These are phyloP conservation scores for Xanthoparmelia taractica DNA, from an alignment of 495 filamentous ascomycete genomes.

Conservation along the genomic window DNA sequence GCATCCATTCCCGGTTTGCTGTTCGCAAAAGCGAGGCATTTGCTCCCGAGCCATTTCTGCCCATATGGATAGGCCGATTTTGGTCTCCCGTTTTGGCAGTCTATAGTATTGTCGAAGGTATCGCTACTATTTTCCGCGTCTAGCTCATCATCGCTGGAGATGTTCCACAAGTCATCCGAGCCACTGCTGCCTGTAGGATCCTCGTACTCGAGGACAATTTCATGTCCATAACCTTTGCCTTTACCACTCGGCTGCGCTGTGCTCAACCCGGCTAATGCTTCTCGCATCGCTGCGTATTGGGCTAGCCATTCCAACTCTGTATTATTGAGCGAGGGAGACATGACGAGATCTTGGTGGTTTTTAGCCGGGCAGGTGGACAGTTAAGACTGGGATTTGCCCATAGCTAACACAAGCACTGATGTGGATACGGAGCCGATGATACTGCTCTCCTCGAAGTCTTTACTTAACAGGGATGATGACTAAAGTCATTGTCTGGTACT, in stretches of 20 bases:
- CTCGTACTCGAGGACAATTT: conserved; percentile 48
- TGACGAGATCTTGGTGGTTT: conserved; percentile 1
- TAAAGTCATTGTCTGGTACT: neutral
- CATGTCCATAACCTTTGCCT: conserved; percentile 44
- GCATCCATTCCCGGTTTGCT: conserved; percentile 56
- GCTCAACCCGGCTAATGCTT: conserved; percentile 62
- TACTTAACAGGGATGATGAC: neutral
- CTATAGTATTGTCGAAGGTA: conserved; percentile 35
- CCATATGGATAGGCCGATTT: conserved; percentile 30
- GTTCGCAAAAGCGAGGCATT: conserved; percentile 52
- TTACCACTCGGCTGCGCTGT: conserved; percentile 41
- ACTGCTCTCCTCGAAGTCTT: neutral
- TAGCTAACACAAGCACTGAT: neutral
- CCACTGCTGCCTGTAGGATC: conserved; percentile 53
- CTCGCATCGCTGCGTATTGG: conserved; percentile 63
- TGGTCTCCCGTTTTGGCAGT: conserved; percentile 22
- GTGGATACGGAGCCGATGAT: neutral
- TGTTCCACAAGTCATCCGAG: conserved; percentile 82
- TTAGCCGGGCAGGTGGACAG: neutral
- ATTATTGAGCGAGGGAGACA: conserved; percentile 20
- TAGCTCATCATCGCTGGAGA: conserved; percentile 64
- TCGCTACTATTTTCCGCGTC: conserved; percentile 47
- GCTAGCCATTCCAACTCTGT: conserved; percentile 62
- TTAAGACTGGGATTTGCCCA: neutral
- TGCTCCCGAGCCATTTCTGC: conserved; percentile 54